Base-by-base conservation (phyloP, 345 rosid genomes). In the Viola odorata region DNA sequence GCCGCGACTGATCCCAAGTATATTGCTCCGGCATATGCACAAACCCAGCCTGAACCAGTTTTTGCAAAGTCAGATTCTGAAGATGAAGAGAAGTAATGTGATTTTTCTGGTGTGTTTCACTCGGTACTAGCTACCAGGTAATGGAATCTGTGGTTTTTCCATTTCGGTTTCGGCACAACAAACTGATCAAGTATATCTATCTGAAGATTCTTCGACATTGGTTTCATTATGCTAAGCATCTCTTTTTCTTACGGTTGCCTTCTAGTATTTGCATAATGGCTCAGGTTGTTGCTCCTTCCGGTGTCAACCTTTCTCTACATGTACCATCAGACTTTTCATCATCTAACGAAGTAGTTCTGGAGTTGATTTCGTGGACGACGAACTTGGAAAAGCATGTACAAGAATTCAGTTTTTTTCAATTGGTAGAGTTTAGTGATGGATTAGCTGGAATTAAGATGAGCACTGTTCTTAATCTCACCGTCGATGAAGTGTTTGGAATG, bases 1-100 rank as follows among this genome's bases (percentile, higher is more conserved):
- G 99, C 99, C 11, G 91, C 80, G 4, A 90, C 86, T 64, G 95
- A 94, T 48, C 97, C 99, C 0, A 88, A 88, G 78, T 94, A 69
- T 75, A 90, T 92, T 62, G 99, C 99, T 58, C 99, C 96, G 58
- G 99, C 99, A 55, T 94, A 94, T 67, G 81, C 87, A n/a, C 65
- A 85, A 60, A 88, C 97, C 15, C 99, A 90, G 70, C 99, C 99
- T 40, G 75, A 85, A 58, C 69, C 99, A 51, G 85, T 94, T 56
- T 94, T 94, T 60, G 89, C 86, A 10, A 71, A 88, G 77, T 80
- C 91, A 5, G 99, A 94, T 60, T 86, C 91, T 10, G 97, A 94
- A 55, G 89, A 84, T 56, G 88, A 94, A 56, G 94, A 83, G 36
- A 84, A 82, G 66, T 82, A 69, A 80, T 52, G 4, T 12, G 23